Percentiles rank a stretch among this genome's conserved stretches.
Conservation (phyloP, 1,284 basidiomycete species). For the Vanrija sp. region DNA sequence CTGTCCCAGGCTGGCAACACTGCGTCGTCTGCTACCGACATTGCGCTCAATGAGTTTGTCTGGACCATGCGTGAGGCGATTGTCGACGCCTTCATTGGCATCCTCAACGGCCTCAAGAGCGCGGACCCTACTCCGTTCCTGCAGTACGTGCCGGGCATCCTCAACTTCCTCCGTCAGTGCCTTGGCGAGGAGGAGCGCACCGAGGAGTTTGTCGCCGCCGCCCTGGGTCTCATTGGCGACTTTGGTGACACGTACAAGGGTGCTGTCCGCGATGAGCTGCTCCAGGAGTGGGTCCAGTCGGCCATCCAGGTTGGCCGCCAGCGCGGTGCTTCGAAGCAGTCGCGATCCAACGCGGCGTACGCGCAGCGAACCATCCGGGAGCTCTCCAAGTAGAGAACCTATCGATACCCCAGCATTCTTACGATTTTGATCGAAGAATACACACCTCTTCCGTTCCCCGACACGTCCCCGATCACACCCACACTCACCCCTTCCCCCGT, state of each 20-base stretch:
- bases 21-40: conserved; percentile 66
- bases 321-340: conserved; percentile 51
- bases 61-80: conserved; percentile 88
- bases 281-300: conserved; percentile 74
- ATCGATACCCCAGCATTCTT: conserved; percentile 9
- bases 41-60: conserved; percentile 68
- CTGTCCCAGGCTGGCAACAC: conserved; percentile 84
- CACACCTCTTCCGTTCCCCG: conserved; percentile 9
- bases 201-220: conserved; percentile 70
- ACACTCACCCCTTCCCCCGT: conserved; percentile 2
- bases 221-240: conserved; percentile 85
- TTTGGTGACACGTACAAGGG: conserved; percentile 79
- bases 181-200: conserved; percentile 73
- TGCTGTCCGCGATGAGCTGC: conserved; percentile 73
- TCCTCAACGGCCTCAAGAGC: conserved; percentile 76
- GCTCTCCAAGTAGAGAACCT: conserved; percentile 22
- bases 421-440: neutral
- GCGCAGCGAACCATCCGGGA: conserved; percentile 48
- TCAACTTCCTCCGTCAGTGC: conserved; percentile 77
- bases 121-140: conserved; percentile 54
- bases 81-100: conserved; percentile 92
- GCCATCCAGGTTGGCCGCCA: conserved; percentile 64
- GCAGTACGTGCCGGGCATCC: conserved; percentile 69
- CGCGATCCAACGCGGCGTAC: conserved; percentile 55
- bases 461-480: neutral